Evolutionary conservation across 768 basidiomycete species (phyloP), one percentile per base, ranked within the genome.

Genomic region (Kwoniella newhampshirensis): DNA sequence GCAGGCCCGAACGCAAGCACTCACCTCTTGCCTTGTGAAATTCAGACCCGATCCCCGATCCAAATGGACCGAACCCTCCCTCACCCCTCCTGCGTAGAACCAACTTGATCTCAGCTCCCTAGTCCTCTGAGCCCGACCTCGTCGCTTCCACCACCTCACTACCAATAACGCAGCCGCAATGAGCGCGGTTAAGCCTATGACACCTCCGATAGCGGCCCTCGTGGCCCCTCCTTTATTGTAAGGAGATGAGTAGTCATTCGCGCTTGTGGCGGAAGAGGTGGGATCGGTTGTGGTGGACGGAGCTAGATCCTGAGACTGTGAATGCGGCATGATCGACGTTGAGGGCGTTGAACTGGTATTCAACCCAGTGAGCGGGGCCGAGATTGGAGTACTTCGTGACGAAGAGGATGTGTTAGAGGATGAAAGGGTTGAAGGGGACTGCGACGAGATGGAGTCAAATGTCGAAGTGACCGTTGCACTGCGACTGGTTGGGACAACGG

Each of bases 61-160:
- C 7, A 13, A 32, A 13, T 32, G 36, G n/a, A 11, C 40, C 6
- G 40, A n/a, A 42, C 17, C 40, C 17, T 42, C 32, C 32, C 32
- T 36, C 7, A 57, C 57, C 37, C 66, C 55, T 1, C 52, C 60
- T 18, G 62, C 68, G 36, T 64, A 64, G 37, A 66, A 70, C 64
- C 68, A 70, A 43, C 59, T 64, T n/a, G 55, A 54, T 35, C 68
- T 25, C 37, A 70, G 23, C 36, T 43, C 37, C 6, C 28, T 46
- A 17, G 62, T 64, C 39, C 57, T 45, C 32, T 66, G 44, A 7
- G 18, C 43, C 41, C 60, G 35, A 18, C 56, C 47, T 20, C 60
- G 28, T 47, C 50, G 53, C 48, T 45, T 63, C 37, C 50, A 62
- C 27, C 39, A 60, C 21, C 64, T 23, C 1, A 67, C 25, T 18